Conservation (phyloP, 345 rosid genomes). For the Syzygium aqueum region DNA sequence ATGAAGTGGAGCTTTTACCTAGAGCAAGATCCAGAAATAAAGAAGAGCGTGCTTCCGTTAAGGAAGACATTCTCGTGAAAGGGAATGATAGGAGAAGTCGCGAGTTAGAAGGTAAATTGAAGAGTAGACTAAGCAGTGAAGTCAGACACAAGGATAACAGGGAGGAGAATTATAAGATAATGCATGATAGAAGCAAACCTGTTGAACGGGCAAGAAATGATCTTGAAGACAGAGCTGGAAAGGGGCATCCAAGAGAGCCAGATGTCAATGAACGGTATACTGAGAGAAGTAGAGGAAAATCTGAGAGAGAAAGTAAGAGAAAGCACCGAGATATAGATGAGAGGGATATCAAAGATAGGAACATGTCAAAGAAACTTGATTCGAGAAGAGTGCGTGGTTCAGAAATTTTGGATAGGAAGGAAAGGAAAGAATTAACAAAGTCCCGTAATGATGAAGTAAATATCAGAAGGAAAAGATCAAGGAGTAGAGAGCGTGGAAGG, state of each 20-base stretch:
- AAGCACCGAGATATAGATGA: conserved; percentile 36
- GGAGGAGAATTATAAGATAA: conserved; percentile 11
- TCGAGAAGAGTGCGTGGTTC: conserved; percentile 24
- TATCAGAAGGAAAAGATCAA: conserved; percentile 59
- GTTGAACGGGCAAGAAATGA: conserved; percentile 16
- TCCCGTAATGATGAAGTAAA: conserved; percentile 35
- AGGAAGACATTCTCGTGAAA: conserved; percentile 6
- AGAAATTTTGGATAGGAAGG: conserved; percentile 40
- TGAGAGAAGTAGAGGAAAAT: conserved; percentile 24
- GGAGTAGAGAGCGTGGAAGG: conserved; percentile 51
- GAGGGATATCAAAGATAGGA: conserved; percentile 26
- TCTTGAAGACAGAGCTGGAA: conserved; percentile 25
- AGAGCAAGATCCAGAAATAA: conserved; percentile 1
- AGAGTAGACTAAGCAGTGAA: conserved; percentile 26
- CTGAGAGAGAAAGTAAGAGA: conserved; percentile 40
- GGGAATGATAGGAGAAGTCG: conserved; percentile 10
- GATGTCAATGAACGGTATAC: conserved; percentile 25
- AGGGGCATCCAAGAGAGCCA: conserved; percentile 39
- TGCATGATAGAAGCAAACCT: conserved; percentile 21
- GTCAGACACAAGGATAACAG: background rate
- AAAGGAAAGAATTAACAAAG: conserved; percentile 39
- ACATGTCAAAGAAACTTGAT: conserved; percentile 35
- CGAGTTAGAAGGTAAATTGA: conserved; percentile 29
- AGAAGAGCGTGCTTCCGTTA: conserved; percentile 7
- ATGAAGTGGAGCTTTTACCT: background rate